A percentile compares a stretch with the other conserved stretches of the same genome.
Conservation (phyloP, 139 green algal species). For the Zygnema circumcarinatum region DNA sequence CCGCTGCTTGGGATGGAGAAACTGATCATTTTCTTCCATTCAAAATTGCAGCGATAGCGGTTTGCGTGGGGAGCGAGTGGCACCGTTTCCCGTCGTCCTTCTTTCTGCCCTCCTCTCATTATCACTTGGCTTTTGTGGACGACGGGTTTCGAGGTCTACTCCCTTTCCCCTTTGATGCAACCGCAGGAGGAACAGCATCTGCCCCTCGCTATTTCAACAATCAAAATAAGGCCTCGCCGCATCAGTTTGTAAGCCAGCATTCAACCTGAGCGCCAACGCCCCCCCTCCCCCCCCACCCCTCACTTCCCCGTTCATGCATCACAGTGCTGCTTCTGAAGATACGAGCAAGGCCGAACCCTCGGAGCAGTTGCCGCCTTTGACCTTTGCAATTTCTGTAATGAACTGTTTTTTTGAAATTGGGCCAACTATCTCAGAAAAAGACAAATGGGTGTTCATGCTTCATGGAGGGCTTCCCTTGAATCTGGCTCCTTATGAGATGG, state of each 20-base stretch:
- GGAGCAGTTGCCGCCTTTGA: neutral
- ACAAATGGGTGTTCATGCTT: no score
- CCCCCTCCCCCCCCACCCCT: neutral
- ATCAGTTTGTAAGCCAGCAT: conserved; percentile 60
- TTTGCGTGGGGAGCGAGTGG: conserved; percentile 83
- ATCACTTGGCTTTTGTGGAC: conserved; percentile 76
- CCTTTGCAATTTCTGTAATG: neutral
- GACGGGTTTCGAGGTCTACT: conserved; percentile 72
- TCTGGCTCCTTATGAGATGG: no score
- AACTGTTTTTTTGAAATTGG: neutral
- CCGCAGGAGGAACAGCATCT: conserved; percentile 66
- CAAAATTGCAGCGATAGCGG: conserved; percentile 30
- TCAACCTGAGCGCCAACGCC: no score
- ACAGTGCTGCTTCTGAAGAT: neutral
- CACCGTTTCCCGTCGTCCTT: conserved; percentile 84
- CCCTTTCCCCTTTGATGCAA: conserved; percentile 51
- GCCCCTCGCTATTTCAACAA: conserved; percentile 72
- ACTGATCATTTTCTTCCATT: no score
- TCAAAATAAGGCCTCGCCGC: conserved; percentile 39
- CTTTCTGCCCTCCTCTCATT: conserved; percentile 73
- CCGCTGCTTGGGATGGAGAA: no score
- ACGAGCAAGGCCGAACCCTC: neutral
- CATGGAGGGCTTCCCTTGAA: no score
- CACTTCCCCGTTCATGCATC: neutral
- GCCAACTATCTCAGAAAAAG: neutral